Conservation (phyloP, 192 early-diverging fungal genomes). For the Geranomyces michiganensis region DNA sequence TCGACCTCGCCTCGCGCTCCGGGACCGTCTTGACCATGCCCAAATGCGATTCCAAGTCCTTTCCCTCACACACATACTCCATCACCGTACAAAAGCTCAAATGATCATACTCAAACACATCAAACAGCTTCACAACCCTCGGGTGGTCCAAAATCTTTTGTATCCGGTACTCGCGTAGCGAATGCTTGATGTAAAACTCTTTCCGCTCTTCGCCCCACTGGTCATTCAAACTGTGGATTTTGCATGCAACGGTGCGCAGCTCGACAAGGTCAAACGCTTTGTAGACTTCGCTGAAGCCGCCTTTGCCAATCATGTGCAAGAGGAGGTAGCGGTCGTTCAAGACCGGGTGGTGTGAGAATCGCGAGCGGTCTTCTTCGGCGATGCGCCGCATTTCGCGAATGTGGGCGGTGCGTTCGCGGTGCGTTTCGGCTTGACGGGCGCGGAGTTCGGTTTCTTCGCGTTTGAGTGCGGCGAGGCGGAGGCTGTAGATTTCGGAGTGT, state of each 20-base stretch:
- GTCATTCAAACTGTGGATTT: conserved; percentile 33
- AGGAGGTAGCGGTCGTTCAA: conserved; percentile 37
- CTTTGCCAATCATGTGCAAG: conserved; percentile 30
- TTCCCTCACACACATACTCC: conserved; percentile 21
- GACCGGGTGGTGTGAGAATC: conserved; percentile 32
- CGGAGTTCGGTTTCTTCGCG: conserved; percentile 31
- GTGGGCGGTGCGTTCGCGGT: conserved; percentile 25
- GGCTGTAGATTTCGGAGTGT: conserved; percentile 35
- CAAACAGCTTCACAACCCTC: conserved; percentile 22
- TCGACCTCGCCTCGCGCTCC: conserved; percentile 27
- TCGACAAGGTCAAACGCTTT: conserved; percentile 33
- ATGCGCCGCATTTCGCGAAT: conserved; percentile 29
- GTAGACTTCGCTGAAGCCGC: conserved; percentile 42
- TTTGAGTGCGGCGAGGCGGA: conserved; percentile 28
- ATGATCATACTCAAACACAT: conserved; percentile 32
- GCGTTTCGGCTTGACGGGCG: conserved; percentile 13
- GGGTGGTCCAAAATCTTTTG: conserved; percentile 30
- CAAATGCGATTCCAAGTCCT: conserved; percentile 20
- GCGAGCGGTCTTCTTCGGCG: conserved; percentile 33
- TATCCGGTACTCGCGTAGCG: conserved; percentile 37
- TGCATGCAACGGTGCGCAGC: conserved; percentile 31
- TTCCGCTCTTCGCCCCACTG: conserved; percentile 36
- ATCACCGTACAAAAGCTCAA: conserved; percentile 19
- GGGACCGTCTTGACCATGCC: conserved; percentile 13
- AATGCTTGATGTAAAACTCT: conserved; percentile 35